Conservation (phyloP, 257 asterid species). For the Solanum piurae region DNA sequence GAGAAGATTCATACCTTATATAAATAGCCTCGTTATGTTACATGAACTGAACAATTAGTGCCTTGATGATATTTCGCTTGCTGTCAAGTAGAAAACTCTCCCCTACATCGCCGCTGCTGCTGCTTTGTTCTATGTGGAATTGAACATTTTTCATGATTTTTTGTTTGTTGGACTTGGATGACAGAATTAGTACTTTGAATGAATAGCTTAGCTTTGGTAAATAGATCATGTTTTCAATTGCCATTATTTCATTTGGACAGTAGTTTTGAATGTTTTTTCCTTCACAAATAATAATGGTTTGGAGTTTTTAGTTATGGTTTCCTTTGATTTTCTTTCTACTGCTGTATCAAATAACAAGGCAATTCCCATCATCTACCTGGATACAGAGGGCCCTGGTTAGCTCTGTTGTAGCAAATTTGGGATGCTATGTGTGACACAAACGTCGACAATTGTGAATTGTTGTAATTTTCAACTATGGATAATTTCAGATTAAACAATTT, state of each 20-base stretch:
- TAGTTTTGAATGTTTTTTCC: background rate
- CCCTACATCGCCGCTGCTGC: background rate
- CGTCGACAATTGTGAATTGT: too few species aligned
- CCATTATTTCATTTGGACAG: background rate
- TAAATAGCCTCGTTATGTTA: constrained; percentile 29
- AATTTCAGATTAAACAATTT: too few species aligned
- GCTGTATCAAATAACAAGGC: background rate
- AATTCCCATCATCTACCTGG: background rate
- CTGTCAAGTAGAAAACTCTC: background rate
- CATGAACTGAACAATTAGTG: background rate
- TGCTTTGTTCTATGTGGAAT: background rate
- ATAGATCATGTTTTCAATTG: background rate
- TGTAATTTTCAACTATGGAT: too few species aligned
- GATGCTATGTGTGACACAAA: background rate
- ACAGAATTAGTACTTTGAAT: background rate
- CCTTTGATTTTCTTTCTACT: background rate
- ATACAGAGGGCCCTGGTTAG: background rate
- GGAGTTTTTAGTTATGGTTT: background rate
- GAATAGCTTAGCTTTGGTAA: background rate
- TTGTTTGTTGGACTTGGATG: background rate
- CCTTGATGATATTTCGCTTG: background rate
- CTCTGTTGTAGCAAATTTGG: background rate
- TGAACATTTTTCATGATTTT: background rate
- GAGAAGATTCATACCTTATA: constrained; percentile 20
- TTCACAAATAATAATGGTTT: background rate